phyloP scores from a whole-genome alignment of 768 basidiomycete genomes.

The Butyriboletus loyo region DNA sequence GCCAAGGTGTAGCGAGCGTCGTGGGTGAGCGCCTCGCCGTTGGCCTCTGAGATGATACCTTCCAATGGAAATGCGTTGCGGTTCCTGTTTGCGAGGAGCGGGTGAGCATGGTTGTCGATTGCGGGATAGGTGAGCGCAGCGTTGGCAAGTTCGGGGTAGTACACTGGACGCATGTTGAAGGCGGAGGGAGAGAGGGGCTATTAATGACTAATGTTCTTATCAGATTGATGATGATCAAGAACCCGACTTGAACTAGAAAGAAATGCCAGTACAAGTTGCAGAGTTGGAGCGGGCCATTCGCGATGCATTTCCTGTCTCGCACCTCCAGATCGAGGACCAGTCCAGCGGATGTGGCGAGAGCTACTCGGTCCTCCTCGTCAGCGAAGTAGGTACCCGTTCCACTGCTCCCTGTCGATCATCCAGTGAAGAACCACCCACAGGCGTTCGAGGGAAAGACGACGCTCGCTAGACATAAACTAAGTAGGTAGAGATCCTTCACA shows the following conservation, averaged over 20 bases:
- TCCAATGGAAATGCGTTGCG: conserved; percentile 55
- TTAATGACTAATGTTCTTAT: conserved; percentile 15
- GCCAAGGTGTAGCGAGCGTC: conserved; percentile 59
- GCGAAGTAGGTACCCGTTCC: conserved; percentile 49
- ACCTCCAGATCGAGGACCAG: conserved; percentile 72
- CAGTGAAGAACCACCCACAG: conserved; percentile 31
- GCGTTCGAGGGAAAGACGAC: conserved; percentile 78
- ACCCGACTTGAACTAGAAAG: neutral
- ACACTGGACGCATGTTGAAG: conserved; percentile 11
- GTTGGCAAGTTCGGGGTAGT: conserved; percentile 17
- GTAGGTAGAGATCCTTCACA: conserved; percentile 38
- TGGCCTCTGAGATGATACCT: conserved; percentile 63
- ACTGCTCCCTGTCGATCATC: neutral
- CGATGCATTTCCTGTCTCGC: conserved; percentile 56
- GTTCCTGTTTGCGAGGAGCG: conserved; percentile 49
- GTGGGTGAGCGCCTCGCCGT: conserved; percentile 44
- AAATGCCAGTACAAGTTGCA: conserved; percentile 58
- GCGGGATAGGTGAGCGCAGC: conserved; percentile 41
- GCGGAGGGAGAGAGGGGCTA: neutral
- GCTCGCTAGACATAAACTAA: conserved; percentile 69
- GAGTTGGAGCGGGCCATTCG: conserved; percentile 64
- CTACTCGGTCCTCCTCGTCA: conserved; percentile 73
- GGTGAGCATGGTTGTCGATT: conserved; percentile 81
- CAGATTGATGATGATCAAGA: conserved; percentile 12
- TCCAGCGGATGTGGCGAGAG: conserved; percentile 81